A percentile compares a stretch with the other conserved stretches of the same genome.
Conservation (phyloP, 768 basidiomycete species). For the Nevesoporus exiguus region DNA sequence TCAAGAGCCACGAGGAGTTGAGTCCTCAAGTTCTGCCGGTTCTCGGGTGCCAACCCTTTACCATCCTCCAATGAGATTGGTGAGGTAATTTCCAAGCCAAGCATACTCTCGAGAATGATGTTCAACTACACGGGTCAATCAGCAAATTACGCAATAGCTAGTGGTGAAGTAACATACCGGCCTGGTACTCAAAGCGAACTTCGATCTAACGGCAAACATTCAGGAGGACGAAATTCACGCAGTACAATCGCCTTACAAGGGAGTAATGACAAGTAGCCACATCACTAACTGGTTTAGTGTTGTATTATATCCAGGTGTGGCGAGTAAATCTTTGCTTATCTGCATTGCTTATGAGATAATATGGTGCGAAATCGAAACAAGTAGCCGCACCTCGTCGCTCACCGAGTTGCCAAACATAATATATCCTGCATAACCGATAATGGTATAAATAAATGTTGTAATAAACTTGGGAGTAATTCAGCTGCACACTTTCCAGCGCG, state of each 20-base stretch:
- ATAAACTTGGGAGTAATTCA: slow-evolving; percentile 40
- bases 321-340: slow-evolving; percentile 82
- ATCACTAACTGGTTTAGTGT: slow-evolving; percentile 68
- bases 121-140: slow-evolving; percentile 52
- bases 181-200: slow-evolving; percentile 81
- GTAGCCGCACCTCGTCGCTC: slow-evolving; percentile 67
- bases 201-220: slow-evolving; percentile 50
- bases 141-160: not conserved
- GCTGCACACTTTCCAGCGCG: not conserved
- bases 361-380: not conserved
- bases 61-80: slow-evolving; percentile 26
- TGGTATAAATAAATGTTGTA: slow-evolving; percentile 58
- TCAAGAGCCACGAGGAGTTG: slow-evolving; percentile 47
- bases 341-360: slow-evolving; percentile 26
- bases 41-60: slow-evolving; percentile 14
- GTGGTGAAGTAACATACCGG: slow-evolving; percentile 44
- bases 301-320: slow-evolving; percentile 67
- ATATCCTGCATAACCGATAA: slow-evolving; percentile 81
- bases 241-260: slow-evolving; percentile 46
- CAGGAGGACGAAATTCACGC: slow-evolving; percentile 7
- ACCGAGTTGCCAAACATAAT: slow-evolving; percentile 85
- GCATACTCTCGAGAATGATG: slow-evolving; percentile 72
- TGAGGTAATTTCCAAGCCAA: slow-evolving; percentile 56
- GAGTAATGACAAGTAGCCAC: slow-evolving; percentile 83
- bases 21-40: slow-evolving; percentile 27